Conservation (phyloP, 2,329 filamentous ascomycete genomes). For the Penicillium nordicum region DNA sequence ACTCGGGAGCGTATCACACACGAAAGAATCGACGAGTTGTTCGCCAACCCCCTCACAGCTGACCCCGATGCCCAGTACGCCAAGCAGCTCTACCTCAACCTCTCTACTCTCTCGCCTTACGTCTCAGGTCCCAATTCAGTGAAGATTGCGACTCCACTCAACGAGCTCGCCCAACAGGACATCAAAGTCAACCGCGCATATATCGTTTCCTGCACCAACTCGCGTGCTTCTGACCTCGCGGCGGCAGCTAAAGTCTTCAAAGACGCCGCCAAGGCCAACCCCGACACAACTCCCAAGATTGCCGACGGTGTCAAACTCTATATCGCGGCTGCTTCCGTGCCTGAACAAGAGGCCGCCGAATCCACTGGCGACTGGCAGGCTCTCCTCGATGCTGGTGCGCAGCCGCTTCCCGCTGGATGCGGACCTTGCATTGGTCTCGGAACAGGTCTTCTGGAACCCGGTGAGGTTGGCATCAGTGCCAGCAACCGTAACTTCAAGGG, state of each 20-base stretch:
- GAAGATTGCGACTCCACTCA: slow-evolving; percentile 76
- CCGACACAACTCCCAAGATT: slow-evolving; percentile 65
- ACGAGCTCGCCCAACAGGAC: slow-evolving; percentile 56
- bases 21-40: slow-evolving; percentile 67
- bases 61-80: slow-evolving; percentile 78
- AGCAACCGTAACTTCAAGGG: slow-evolving; percentile 90
- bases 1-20: slow-evolving; percentile 56
- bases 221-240: slow-evolving; percentile 72
- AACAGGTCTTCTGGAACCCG: slow-evolving; percentile 72
- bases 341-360: slow-evolving; percentile 75
- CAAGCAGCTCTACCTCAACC: slow-evolving; percentile 76
- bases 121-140: slow-evolving; percentile 85
- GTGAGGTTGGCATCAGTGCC: slow-evolving; percentile 82
- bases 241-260: slow-evolving; percentile 82
- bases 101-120: slow-evolving; percentile 78
- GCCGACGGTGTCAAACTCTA: slow-evolving; percentile 78
- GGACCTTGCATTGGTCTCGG: slow-evolving; percentile 85
- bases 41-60: slow-evolving; percentile 63
- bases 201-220: slow-evolving; percentile 87
- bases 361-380: slow-evolving; percentile 81
- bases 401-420: slow-evolving; percentile 68
- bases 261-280: slow-evolving; percentile 62
- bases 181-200: slow-evolving; percentile 84
- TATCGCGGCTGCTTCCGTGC: slow-evolving; percentile 77
- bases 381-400: slow-evolving; percentile 75